Base-by-base conservation (phyloP, 163 green algal species). In the Volvox carteri region DNA sequence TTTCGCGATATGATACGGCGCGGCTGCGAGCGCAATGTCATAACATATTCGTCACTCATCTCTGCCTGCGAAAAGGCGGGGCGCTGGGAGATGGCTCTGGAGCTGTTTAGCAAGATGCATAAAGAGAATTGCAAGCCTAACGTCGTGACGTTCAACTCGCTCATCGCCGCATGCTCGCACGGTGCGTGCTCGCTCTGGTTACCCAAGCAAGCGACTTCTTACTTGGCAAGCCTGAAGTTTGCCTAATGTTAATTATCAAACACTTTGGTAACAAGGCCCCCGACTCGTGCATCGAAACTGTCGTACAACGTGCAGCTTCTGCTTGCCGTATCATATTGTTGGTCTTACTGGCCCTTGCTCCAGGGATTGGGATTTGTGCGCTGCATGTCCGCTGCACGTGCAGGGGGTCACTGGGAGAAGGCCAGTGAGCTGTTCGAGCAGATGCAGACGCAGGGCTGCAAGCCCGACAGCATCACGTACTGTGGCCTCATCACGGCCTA, bases 11-110 rank as follows among this genome's bases (percentile, higher is more conserved):
- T 97, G 96, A 91, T 95, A 21, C 50, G 80, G 4, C 92, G 93
- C 65, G 95, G 96, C 30, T 98, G 95, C 91, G 96, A 98, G 94
- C 96, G 95, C 83, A 98, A 97, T 90, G 95, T 97, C 74, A 92
- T 92, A 67, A 92, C 89, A 25, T 92, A 92, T 81, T 86, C 50
- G 74, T 95, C 92, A 21, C 94, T 98, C 33, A 97, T 98, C 86
- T 93, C 77, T 19, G 96, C 96, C n/a, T 97, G 95, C 86, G 95
- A 98, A 88, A 94, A 94, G 86, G 92, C 89, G 28, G 95, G 94
- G 30, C 89, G 92, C 11, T 97, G 95, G 95, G 91, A 97, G 86
- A 91, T 98, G 78, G 96, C 96, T 7, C 92, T 97, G 77, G 92
- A 96, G 86, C 88, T 98, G 79, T 96, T 98, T 75, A 78, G 41